phyloP scores from a whole-genome alignment of 116 monocot genomes.

The Papilionanthe hybrid region DNA sequence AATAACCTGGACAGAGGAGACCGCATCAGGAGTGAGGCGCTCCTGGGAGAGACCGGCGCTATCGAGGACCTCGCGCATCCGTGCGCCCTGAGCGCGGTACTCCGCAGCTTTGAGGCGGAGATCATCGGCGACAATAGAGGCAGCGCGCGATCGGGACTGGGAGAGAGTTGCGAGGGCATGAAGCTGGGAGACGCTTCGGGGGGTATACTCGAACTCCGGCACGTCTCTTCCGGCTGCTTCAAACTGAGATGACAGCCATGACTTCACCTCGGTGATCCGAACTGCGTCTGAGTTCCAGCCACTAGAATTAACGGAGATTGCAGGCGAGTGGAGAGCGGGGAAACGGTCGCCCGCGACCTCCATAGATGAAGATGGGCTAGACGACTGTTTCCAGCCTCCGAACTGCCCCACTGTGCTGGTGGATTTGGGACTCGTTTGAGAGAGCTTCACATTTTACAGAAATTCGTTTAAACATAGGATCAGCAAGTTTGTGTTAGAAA shows the following conservation, averaged over 20 bases:
- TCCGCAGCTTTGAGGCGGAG: conserved; percentile 75
- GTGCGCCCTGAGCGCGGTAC: conserved; percentile 69
- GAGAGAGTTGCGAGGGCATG: conserved; percentile 71
- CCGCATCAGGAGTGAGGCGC: conserved; percentile 53
- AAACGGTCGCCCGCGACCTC: conserved; percentile 36
- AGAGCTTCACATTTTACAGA: too few relatives aligned
- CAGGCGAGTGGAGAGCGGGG: conserved; percentile 25
- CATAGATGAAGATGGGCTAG: conserved; percentile 10
- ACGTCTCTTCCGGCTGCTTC: conserved; percentile 48
- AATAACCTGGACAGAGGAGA: conserved; percentile 50
- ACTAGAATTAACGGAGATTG: background rate
- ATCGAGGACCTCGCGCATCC: conserved; percentile 78
- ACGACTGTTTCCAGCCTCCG: background rate
- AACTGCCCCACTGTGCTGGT: background rate
- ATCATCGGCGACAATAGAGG: conserved; percentile 66
- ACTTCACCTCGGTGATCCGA: conserved; percentile 52
- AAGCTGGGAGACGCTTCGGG: conserved; percentile 55
- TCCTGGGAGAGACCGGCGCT: conserved; percentile 61
- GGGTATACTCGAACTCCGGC: conserved; percentile 77
- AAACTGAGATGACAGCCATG: conserved; percentile 74
- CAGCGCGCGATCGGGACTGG: conserved; percentile 55
- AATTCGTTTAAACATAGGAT: too few relatives aligned
- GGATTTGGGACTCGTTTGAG: too few relatives aligned
- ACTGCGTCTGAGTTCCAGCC: conserved; percentile 37
- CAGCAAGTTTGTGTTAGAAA: too few relatives aligned